Conservation (phyloP, 2,329 filamentous ascomycete genomes). For the Cercospora nicotianae region DNA sequence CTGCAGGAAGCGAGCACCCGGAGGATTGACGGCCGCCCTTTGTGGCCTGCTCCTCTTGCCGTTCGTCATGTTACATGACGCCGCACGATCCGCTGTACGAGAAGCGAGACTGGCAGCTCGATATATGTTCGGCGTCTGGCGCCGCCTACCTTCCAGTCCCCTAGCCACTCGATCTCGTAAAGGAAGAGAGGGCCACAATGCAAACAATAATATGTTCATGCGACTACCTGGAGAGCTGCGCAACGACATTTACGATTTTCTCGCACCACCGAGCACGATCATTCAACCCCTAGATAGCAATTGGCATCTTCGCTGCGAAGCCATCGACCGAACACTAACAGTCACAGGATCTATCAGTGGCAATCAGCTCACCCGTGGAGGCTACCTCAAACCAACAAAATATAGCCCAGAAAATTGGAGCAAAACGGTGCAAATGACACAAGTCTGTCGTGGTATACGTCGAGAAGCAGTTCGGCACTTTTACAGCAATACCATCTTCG, state of each 20-base stretch:
- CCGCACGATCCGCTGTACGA: not conserved
- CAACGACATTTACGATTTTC: not conserved
- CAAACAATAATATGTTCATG: not conserved
- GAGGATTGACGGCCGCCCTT: too few relatives aligned
- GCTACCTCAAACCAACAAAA: not conserved
- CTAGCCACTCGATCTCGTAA: not conserved
- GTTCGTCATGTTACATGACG: not conserved
- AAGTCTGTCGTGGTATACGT: not conserved
- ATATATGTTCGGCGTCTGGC: not conserved
- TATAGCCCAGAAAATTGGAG: not conserved
- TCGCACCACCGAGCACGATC: not conserved
- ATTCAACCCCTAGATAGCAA: not conserved
- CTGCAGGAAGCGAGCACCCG: too few relatives aligned
- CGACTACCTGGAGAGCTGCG: not conserved
- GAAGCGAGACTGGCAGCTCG: not conserved
- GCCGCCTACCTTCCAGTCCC: not conserved
- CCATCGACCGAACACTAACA: not conserved
- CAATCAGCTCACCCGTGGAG: not conserved
- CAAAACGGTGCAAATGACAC: not conserved
- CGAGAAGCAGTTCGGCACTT: not conserved
- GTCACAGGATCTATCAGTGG: not conserved
- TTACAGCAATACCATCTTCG: not conserved
- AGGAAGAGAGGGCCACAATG: not conserved
- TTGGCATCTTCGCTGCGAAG: not conserved
- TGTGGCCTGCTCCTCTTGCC: not conserved